These are phyloP conservation scores for Brassica cretica DNA, from an alignment of 345 rosid species.

Conservation along the genomic window DNA sequence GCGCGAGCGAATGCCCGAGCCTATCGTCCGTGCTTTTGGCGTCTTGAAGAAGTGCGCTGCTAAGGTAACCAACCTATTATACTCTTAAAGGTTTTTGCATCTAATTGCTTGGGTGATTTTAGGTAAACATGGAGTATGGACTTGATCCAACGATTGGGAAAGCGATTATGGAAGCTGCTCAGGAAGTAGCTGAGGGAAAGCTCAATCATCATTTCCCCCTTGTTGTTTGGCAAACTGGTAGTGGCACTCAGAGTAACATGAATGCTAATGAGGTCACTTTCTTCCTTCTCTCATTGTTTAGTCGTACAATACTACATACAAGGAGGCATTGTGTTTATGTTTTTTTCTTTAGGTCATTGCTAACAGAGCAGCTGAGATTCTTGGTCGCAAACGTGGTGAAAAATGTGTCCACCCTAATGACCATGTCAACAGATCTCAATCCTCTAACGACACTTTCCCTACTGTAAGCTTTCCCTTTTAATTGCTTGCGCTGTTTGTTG, in stretches of 20 bases:
- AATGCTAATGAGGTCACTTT: constrained; percentile 76
- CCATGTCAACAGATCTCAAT: constrained; percentile 93
- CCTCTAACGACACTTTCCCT: constrained; percentile 96
- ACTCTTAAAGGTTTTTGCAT: not conserved
- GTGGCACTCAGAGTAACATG: constrained; percentile 99
- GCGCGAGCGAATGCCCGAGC: constrained; percentile 92
- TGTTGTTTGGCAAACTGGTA: constrained; percentile 98
- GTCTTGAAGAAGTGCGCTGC: constrained; percentile 93
- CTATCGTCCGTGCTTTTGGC: constrained; percentile 92
- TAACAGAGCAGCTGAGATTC: constrained; percentile 95
- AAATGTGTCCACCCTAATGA: constrained; percentile 95
- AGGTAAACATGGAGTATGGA: constrained; percentile 95
- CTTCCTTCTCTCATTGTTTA: too few species aligned
- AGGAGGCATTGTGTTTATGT: not conserved
- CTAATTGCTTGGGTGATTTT: not conserved
- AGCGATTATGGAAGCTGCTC: constrained; percentile 90
- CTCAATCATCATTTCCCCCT: constrained; percentile 85
- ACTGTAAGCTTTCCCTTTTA: constrained; percentile 52
- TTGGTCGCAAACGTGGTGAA: constrained; percentile 82
- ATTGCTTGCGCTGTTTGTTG: not conserved
- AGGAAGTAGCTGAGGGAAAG: constrained; percentile 92
- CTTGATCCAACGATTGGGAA: constrained; percentile 83
- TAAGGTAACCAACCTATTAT: constrained; percentile 46
- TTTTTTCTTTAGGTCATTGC: constrained; percentile 73
- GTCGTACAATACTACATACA: too few species aligned